phyloP scores from a whole-genome alignment of 2,329 filamentous ascomycete species.

The Diplodia corticola region DNA sequence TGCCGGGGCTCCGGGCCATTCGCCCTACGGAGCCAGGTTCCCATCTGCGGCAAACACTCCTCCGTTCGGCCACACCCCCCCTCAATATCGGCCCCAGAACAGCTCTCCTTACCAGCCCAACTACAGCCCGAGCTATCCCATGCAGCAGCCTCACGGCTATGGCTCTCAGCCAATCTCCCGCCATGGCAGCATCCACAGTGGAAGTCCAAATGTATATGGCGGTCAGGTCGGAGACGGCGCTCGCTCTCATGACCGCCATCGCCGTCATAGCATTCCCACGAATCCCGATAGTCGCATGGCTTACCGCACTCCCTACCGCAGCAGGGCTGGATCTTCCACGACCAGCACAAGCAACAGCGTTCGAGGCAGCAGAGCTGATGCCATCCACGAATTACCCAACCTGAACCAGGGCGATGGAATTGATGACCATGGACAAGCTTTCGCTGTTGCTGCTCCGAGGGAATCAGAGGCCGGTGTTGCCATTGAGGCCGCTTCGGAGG shows the following conservation, averaged over 20 bases:
- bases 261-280: slow-evolving; percentile 30
- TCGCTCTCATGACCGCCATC: neutral
- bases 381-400: neutral
- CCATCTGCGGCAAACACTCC: slow-evolving; percentile 6
- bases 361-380: neutral
- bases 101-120: slow-evolving; percentile 21
- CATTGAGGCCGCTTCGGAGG: neutral
- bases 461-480: neutral
- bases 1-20: neutral
- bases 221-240: slow-evolving; percentile 4
- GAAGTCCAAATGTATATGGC: neutral
- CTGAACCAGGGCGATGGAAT: neutral
- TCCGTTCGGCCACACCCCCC: slow-evolving; percentile 7
- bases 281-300: slow-evolving; percentile 32
- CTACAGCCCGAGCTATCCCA: slow-evolving; percentile 8
- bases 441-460: neutral
- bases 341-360: slow-evolving; percentile 10
- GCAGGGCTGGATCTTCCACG: neutral
- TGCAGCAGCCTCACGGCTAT: neutral
- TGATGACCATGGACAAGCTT: neutral
- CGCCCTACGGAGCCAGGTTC: slow-evolving; percentile 1
- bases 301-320: slow-evolving; percentile 10
- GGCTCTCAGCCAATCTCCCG: slow-evolving; percentile 7
- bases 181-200: neutral
- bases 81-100: slow-evolving; percentile 4